Percentiles rank a stretch among this genome's conserved stretches.
Conservation (phyloP, 139 green algal genomes). For the Coccomyxa sp. region DNA sequence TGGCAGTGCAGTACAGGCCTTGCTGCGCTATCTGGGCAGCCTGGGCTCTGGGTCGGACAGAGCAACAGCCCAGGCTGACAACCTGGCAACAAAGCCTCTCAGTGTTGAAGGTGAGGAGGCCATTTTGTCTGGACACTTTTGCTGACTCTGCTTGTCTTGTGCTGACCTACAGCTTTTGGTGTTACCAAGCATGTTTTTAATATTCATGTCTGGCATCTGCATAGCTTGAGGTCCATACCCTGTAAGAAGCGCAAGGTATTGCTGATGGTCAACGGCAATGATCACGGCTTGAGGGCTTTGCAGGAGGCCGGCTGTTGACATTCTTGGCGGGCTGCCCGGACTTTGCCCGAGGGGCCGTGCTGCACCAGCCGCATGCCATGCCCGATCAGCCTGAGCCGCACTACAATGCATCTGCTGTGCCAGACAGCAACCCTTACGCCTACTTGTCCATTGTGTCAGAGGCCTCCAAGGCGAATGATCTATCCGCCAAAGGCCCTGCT, state of each 20-base stretch:
- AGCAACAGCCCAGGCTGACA: background rate
- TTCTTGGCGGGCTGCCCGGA: slow-evolving; percentile 71
- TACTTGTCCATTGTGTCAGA: slow-evolving; percentile 7
- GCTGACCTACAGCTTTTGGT: background rate
- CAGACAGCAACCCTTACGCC: slow-evolving; percentile 20
- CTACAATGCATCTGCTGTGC: too few species aligned
- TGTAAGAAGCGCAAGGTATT: too few species aligned
- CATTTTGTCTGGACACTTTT: background rate
- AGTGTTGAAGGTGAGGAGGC: background rate
- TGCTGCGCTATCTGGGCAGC: slow-evolving; percentile 69
- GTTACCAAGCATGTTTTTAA: background rate
- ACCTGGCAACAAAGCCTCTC: background rate
- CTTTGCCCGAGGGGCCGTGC: slow-evolving; percentile 47
- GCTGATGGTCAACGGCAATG: too few species aligned
- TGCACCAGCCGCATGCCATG: slow-evolving; percentile 7
- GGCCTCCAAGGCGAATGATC: too few species aligned
- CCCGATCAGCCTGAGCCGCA: background rate
- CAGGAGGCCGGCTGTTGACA: slow-evolving; percentile 39
- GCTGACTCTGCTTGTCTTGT: background rate
- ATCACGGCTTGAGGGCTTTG: too few species aligned
- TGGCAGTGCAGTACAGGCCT: slow-evolving; percentile 61
- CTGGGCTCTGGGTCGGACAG: background rate
- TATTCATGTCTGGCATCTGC: too few species aligned
- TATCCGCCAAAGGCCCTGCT: too few species aligned
- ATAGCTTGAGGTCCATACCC: too few species aligned